Base-by-base conservation (phyloP, 345 rosid species). In the Kernera saxatilis region DNA sequence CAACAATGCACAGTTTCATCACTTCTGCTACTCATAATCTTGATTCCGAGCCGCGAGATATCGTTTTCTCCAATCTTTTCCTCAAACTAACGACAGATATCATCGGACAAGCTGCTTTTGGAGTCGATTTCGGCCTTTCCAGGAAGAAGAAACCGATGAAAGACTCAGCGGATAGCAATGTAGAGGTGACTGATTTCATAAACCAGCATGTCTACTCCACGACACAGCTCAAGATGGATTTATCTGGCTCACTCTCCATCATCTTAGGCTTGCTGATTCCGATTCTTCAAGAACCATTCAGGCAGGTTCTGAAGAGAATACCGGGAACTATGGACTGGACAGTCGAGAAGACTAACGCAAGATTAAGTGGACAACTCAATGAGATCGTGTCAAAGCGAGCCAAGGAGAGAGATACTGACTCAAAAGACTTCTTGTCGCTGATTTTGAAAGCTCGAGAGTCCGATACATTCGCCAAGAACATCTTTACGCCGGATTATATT, bases 321-420 rank as follows among this genome's bases (percentile, higher is more conserved):
- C 98, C 96, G 0, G 87, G 91, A 48, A 87, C 94, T 3, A 89
- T 85, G 94, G 97, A 91, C 81, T 84, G 92, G 87, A 91, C 80
- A 77, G 85, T 90, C 6, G 86, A 86, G 1, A 83, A 81, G 71
- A 84, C 89, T 25, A 89, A 89, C 12, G 51, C 52, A 60, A 84
- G 78, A 51, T 36, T 93, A 41, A 79, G 80, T 7, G 80, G 85
- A 54, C 79, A 78, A 82, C 88, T 93, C 14, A 78, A 89, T 74
- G 87, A 86, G 81, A 91, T 93, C 46, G 97, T 91, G 50, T 74
- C 73, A 22, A 86, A 78, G 77, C 80, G 87, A 82, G 92, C 82
- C 71, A 79, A 78, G 17, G 86, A 87, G 53, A 71, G 23, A 30
- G 78, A 82, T 21, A 46, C 62, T 6, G 79, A 86, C 36, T 84